These are phyloP conservation scores for Pythium aquatile DNA, from an alignment of 352 stramenopile genomes.

Conservation along the genomic window DNA sequence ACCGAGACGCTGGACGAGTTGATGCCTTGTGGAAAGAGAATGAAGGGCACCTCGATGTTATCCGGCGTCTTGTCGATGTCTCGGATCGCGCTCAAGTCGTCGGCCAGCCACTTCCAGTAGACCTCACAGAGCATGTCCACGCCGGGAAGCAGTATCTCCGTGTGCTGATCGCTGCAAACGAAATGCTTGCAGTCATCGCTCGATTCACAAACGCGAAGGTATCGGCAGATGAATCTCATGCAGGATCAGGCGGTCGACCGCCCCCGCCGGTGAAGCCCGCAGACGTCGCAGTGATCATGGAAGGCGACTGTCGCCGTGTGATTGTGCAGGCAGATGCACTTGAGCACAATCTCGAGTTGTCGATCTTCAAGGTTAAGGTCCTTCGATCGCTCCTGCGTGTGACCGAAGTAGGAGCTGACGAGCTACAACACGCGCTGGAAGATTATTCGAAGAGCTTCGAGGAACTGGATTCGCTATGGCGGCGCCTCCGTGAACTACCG, in stretches of 20 bases:
- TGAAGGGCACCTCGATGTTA: conserved; percentile 16
- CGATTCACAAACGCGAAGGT: conserved; percentile 25
- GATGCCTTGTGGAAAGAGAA: conserved; percentile 23
- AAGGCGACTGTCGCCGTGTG: conserved; percentile 23
- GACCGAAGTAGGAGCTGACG: conserved; percentile 18
- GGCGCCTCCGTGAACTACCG: conserved; percentile 28
- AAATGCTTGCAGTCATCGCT: conserved; percentile 29
- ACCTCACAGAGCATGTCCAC: conserved; percentile 8
- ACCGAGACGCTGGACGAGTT: conserved; percentile 9
- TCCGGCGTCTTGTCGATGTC: conserved; percentile 20
- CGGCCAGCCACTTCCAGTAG: conserved; percentile 16
- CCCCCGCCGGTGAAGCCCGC: conserved; percentile 8
- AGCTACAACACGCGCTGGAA: conserved; percentile 20
- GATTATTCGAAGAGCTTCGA: conserved; percentile 31
- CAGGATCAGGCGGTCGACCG: not conserved
- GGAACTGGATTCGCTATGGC: conserved; percentile 28
- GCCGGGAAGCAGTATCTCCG: conserved; percentile 23
- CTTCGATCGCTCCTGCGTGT: conserved; percentile 20
- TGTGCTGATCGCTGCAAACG: conserved; percentile 23
- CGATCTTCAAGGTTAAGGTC: conserved; percentile 30
- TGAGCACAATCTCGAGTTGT: conserved; percentile 15
- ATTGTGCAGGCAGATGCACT: conserved; percentile 22
- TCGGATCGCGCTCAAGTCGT: conserved; percentile 15
- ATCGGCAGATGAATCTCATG: not conserved
- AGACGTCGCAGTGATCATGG: conserved; percentile 24